Evolutionary conservation across 805 yeast genomes (phyloP).

Genomic region (Brettanomyces nanus): DNA sequence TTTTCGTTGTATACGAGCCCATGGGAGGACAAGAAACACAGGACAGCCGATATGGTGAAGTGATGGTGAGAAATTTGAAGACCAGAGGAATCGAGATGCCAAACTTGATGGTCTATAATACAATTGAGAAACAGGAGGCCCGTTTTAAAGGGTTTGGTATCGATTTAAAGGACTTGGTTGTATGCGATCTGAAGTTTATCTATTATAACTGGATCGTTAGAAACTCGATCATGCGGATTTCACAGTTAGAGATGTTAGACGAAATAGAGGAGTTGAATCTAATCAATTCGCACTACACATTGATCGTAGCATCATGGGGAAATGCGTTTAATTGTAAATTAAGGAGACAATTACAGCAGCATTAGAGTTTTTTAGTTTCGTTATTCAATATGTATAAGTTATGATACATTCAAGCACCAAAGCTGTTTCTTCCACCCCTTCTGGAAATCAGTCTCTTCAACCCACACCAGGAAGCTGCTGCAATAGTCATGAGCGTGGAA

Average conservation of each 20-base stretch:
- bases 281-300: conserved; percentile 53
- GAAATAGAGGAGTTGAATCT: conserved; percentile 66
- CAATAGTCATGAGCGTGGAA: conserved; percentile 77
- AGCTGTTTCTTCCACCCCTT: background rate
- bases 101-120: conserved; percentile 44
- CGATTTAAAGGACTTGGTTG: conserved; percentile 12
- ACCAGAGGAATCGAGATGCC: conserved; percentile 56
- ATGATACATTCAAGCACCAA: background rate
- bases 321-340: too few species aligned
- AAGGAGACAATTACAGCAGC: too few species aligned
- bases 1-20: conserved; percentile 59
- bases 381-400: background rate
- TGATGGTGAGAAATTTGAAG: conserved; percentile 57
- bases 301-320: conserved; percentile 26
- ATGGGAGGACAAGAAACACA: conserved; percentile 40
- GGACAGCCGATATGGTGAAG: conserved; percentile 46
- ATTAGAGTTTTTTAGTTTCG: background rate
- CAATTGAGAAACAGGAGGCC: conserved; percentile 30
- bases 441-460: conserved; percentile 38
- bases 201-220: conserved; percentile 35
- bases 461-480: conserved; percentile 91
- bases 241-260: conserved; percentile 56
- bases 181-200: conserved; percentile 39
- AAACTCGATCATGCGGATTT: conserved; percentile 36
- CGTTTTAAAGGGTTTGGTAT: conserved; percentile 29